Percentiles rank a stretch among this genome's conserved stretches.
Conservation (phyloP, 139 green algal species). For the Asterochloris sp. region DNA sequence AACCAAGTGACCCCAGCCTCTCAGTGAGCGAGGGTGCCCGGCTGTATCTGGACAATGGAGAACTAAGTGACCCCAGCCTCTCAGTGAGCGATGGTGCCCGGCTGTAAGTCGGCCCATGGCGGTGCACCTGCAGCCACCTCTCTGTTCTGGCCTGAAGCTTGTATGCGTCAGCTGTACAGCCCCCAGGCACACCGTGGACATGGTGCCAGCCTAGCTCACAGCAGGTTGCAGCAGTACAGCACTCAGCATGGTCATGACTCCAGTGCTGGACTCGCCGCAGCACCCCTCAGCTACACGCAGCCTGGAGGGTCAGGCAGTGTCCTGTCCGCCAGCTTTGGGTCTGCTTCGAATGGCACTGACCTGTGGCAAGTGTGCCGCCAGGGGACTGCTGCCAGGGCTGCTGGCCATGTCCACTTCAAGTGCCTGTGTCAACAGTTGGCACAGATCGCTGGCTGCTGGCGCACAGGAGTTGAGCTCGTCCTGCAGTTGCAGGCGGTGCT, state of each 20-base stretch:
- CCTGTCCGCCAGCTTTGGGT: background rate
- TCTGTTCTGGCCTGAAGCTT: too few relatives aligned
- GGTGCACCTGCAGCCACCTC: too few relatives aligned
- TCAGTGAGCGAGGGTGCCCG: too few relatives aligned
- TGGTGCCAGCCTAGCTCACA: too few relatives aligned
- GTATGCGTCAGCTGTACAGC: too few relatives aligned
- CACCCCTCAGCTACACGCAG: background rate
- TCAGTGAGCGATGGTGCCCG: too few relatives aligned
- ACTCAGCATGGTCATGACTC: background rate
- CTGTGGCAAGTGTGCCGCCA: background rate
- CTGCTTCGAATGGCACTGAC: background rate
- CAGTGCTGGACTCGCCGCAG: background rate
- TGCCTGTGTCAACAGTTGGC: background rate
- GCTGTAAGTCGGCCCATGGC: too few relatives aligned
- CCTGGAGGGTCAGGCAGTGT: background rate
- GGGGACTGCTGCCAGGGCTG: background rate
- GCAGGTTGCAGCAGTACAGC: background rate
- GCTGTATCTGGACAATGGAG: too few relatives aligned
- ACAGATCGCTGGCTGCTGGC: conserved; percentile 2
- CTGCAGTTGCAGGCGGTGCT: conserved; percentile 1
- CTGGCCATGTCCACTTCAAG: background rate
- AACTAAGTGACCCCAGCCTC: too few relatives aligned
- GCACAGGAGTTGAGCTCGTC: conserved; percentile 3
- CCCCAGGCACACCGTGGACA: too few relatives aligned
- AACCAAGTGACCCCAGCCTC: too few relatives aligned